Evolutionary conservation across 208 protist genomes (phyloP).

Genomic region (Angomonas desouzai): DNA sequence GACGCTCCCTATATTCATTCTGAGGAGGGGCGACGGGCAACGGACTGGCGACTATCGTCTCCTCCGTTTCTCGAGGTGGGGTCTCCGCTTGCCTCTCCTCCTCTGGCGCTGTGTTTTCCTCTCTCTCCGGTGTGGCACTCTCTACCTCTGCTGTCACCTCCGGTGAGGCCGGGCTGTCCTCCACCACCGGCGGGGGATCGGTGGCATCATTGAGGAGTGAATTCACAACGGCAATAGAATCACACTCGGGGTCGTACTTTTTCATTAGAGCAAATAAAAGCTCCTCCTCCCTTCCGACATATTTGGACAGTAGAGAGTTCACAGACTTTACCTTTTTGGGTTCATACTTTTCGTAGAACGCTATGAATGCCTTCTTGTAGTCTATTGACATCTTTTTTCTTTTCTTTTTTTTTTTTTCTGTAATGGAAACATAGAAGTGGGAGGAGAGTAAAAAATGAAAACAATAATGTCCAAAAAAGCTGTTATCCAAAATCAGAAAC

Average conservation of each 20-base stretch:
- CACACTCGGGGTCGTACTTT: slow-evolving; percentile 13
- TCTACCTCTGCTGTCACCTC: neutral
- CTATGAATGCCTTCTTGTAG: slow-evolving; percentile 9
- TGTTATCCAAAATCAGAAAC: no score
- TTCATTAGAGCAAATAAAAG: slow-evolving; percentile 20
- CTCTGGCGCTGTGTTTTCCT: neutral
- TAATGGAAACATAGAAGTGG: neutral
- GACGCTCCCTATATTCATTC: slow-evolving; percentile 20
- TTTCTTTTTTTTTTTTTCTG: neutral
- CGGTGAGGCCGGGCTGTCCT: neutral
- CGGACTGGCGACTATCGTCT: neutral
- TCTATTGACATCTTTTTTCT: slow-evolving; percentile 2
- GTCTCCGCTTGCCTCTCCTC: no score
- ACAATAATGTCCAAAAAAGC: no score
- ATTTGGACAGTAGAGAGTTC: slow-evolving; percentile 29
- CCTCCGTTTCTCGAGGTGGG: neutral
- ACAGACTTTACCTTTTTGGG: slow-evolving; percentile 26
- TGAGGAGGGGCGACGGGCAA: neutral
- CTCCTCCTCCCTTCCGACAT: slow-evolving; percentile 22
- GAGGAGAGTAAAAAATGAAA: neutral
- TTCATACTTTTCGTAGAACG: slow-evolving; percentile 19
- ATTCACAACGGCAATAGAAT: neutral
- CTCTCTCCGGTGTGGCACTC: neutral
- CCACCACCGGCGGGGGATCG: neutral
- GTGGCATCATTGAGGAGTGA: neutral